A percentile compares a stretch with the other conserved stretches of the same genome.
Evolutionary conservation across 148 eudicot genomes (phyloP).

Genomic region (Heliamphora exappendiculata): DNA sequence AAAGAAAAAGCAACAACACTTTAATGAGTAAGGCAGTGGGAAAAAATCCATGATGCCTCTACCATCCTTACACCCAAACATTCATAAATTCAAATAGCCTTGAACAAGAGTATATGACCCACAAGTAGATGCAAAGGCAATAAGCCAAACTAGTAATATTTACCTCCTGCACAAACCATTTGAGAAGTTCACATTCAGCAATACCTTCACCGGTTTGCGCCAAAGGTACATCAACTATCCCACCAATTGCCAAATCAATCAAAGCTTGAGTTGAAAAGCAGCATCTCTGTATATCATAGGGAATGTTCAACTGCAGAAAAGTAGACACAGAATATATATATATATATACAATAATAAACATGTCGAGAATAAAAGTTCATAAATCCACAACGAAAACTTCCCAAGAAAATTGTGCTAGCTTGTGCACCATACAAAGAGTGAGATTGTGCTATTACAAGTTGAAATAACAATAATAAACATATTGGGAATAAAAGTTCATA

Average conservation of each 20-base stretch:
- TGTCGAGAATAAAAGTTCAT: neutral
- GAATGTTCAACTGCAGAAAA: slow-evolving; percentile 33
- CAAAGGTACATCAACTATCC: slow-evolving; percentile 73
- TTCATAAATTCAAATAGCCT: neutral
- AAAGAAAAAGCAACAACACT: neutral
- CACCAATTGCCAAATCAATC: slow-evolving; percentile 32
- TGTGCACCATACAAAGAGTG: neutral
- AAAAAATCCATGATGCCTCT: neutral
- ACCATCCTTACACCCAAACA: neutral
- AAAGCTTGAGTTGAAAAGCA: slow-evolving; percentile 52
- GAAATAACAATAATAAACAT: slow-evolving; percentile 7
- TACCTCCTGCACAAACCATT: slow-evolving; percentile 90
- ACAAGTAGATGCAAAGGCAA: neutral
- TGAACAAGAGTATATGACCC: neutral
- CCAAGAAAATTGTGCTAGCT: neutral
- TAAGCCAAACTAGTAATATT: slow-evolving; percentile 8
- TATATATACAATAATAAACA: slow-evolving; percentile 8
- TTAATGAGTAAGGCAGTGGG: neutral
- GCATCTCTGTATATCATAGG: slow-evolving; percentile 25
- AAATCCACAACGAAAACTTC: neutral
- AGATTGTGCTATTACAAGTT: too few species aligned
- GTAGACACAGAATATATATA: slow-evolving; percentile 8
- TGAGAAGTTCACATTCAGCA: slow-evolving; percentile 87
- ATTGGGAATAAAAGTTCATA: neutral
- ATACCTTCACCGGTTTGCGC: slow-evolving; percentile 95